Evolutionary conservation across 805 yeast genomes (phyloP), one percentile per base, ranked within the genome.

Genomic region (Suhomyces sp.): DNA sequence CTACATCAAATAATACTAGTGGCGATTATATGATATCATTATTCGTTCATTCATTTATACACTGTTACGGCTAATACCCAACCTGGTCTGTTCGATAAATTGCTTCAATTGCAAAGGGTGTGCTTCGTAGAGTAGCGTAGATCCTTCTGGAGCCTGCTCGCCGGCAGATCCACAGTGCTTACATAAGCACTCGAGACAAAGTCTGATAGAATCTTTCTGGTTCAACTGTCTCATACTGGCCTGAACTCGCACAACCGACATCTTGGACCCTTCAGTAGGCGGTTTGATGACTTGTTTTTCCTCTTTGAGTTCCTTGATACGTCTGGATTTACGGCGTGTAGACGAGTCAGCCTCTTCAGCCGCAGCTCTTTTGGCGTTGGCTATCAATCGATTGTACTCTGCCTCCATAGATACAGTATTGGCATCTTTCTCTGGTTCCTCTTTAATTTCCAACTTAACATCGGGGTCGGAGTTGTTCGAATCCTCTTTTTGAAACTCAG

Each of bases 161-260:
- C 59, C 59, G 17, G 31, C 17, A 5, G 12, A 64, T 33, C 65
- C 61, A 35, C 38, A 47, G 47, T 60, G 54, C 47, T 60, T 54
- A 23, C 57, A 56, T 27, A 64, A 60, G 51, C 77, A 73, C 38
- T 66, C 67, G 22, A 73, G 57, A 48, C 77, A 72, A 48, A 71
- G 56, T 45, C 58, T 56, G 44, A 72, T 59, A 6, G 31, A 51
- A 17, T 62, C 63, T 47, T 61, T 60, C 22, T 58, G 58, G 50
- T 70, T 70, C 49, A 71, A 62, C 46, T 60, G 64, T 46, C 57
- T 62, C 47, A 67, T 54, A n/a, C 54, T 57, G 6, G 68, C 53
- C 31, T 53, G 60, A 46, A 53, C 49, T 22, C 58, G 66, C n/a
- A 61, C 66, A 31, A 57, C 54, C 17, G 54, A 52, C 68, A 64